phyloP scores from a whole-genome alignment of 2,329 filamentous ascomycete genomes.

The Diaporthe ampelina region DNA sequence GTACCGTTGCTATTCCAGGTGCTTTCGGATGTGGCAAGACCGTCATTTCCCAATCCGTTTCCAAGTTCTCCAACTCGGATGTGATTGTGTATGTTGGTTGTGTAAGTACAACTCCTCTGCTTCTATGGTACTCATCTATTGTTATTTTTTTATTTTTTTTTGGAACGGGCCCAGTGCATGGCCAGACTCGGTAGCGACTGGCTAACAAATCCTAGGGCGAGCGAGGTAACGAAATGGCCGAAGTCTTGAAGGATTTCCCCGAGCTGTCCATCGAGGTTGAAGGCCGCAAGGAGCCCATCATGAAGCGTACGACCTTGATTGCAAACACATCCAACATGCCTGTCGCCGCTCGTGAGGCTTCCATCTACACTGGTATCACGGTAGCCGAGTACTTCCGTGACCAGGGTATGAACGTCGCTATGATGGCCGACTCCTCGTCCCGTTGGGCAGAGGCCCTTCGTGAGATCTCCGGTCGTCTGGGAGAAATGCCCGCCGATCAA shows the following conservation, averaged over 20 bases:
- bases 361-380: slow-evolving; percentile 97
- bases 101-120: slow-evolving; percentile 37
- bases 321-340: slow-evolving; percentile 99
- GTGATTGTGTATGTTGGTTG: slow-evolving; percentile 97
- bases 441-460: slow-evolving; percentile 98
- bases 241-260: slow-evolving; percentile 99
- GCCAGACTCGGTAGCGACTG: background rate
- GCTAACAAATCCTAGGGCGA: slow-evolving; percentile 68
- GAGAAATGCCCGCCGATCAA: slow-evolving; percentile 99
- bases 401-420: slow-evolving; percentile 96
- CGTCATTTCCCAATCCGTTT: slow-evolving; percentile 97
- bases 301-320: slow-evolving; percentile 99
- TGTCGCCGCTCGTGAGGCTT: slow-evolving; percentile 96
- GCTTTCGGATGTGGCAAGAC: slow-evolving; percentile 99
- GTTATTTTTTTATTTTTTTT: no score
- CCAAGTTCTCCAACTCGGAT: slow-evolving; percentile 99
- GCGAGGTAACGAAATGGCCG: slow-evolving; percentile 99
- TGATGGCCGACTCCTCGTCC: slow-evolving; percentile 99
- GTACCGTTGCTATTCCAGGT: slow-evolving; percentile 97
- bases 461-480: slow-evolving; percentile 98
- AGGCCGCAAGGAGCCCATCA: slow-evolving; percentile 96
- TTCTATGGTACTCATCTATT: background rate
- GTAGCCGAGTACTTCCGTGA: slow-evolving; percentile 98
- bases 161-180: background rate
- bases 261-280: slow-evolving; percentile 96